phyloP scores from a whole-genome alignment of 805 yeast species.

The Metschnikowia proteae region DNA sequence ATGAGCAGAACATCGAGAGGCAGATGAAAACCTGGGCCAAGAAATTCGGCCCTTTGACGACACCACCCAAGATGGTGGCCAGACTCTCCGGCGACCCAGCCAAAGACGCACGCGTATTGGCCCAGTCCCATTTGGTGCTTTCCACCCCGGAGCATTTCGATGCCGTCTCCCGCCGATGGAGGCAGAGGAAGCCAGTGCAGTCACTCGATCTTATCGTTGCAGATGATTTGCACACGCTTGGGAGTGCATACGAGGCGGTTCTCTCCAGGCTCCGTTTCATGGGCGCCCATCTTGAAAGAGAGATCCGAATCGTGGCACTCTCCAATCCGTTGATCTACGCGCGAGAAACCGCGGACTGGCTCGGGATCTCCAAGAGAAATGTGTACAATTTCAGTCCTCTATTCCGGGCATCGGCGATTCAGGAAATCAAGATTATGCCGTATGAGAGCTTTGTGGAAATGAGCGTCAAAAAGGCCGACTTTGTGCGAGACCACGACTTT shows the following conservation, averaged over 20 bases:
- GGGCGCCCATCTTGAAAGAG: conserved; percentile 56
- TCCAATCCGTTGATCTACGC: conserved; percentile 70
- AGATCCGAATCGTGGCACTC: conserved; percentile 61
- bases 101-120: conserved; percentile 52
- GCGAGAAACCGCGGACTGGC: conserved; percentile 80
- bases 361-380: conserved; percentile 61
- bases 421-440: conserved; percentile 52
- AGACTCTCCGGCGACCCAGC: conserved; percentile 53
- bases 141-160: conserved; percentile 83
- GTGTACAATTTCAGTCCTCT: conserved; percentile 68
- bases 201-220: conserved; percentile 63
- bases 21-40: conserved; percentile 50
- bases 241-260: conserved; percentile 64
- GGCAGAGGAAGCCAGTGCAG: conserved; percentile 66
- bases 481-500: conserved; percentile 2
- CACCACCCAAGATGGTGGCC: conserved; percentile 50
- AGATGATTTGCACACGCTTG: conserved; percentile 71
- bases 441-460: conserved; percentile 5
- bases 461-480: conserved; percentile 1
- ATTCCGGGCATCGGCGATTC: conserved; percentile 54
- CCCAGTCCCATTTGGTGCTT: conserved; percentile 61
- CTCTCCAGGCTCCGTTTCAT: conserved; percentile 71
- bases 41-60: conserved; percentile 45
- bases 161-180: conserved; percentile 74
- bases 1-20: conserved; percentile 50